Evolutionary conservation across 495 filamentous ascomycete genomes (phyloP), one percentile per base, ranked within the genome.

Genomic region (Viridothelium virens): DNA sequence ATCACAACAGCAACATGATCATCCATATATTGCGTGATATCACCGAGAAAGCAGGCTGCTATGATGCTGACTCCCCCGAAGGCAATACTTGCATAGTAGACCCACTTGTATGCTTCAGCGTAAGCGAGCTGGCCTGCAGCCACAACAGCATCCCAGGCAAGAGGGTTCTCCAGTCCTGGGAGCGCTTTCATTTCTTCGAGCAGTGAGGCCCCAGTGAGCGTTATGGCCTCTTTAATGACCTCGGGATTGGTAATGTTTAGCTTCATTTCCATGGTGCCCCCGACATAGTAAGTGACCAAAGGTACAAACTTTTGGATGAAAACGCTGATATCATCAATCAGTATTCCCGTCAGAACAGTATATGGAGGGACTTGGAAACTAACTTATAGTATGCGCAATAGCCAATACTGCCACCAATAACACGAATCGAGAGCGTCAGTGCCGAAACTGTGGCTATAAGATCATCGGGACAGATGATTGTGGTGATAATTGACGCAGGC

Each of bases 361-460:
- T 59, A n/a, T 5, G 18, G 14, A 59, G 53, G 53, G 2, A 34
- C 36, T 31, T 18, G 5, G 11, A 10, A 36, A 59, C 53, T 59
- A 6, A 59, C 53, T 70, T 73, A 61, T 70, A 74, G 63, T 73
- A 69, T 18, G 68, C 66, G 64, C 56, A 69, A 67, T 73, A 73
- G 12, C 71, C 74, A 37, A 75, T 69, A n/a, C 66, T 63, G 38
- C 74, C 73, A 53, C 72, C 72, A 62, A 73, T 68, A 53, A 71
- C 69, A 33, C 74, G 74, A 47, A 74, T 70, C 66, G 72, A 63
- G 59, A 75, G 69, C 25, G 74, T 75, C 18, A 91, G 77, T 11
- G 88, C 86, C 12, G 88, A 85, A 62, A 90, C 82, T 18, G 88
- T 91, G 61, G 88, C 88, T 70, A 91, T 89, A 1, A 90, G 76